phyloP scores from a whole-genome alignment of 352 stramenopile species.

The Halophytophthora polymorphica region DNA sequence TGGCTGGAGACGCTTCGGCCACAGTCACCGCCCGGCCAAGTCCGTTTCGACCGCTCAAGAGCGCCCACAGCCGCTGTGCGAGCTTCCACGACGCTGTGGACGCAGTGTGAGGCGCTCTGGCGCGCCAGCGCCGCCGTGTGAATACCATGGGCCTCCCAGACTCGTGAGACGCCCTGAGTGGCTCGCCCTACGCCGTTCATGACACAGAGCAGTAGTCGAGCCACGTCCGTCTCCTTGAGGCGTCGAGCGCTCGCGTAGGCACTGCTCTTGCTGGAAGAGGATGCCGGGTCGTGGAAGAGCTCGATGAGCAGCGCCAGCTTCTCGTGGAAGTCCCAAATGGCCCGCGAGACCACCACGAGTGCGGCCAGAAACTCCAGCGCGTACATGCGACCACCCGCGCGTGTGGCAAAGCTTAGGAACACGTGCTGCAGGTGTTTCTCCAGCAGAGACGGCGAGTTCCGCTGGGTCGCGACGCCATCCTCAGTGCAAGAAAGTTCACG shows the following conservation, averaged over 20 bases:
- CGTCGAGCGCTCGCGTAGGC: constrained; percentile 11
- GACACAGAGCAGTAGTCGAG: constrained; percentile 48
- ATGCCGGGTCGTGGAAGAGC: constrained; percentile 50
- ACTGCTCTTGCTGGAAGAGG: constrained; percentile 10
- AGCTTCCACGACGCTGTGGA: constrained; percentile 9
- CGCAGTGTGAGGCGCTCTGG: constrained; percentile 20
- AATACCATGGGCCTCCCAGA: constrained; percentile 37
- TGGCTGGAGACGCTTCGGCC: constrained; percentile 16
- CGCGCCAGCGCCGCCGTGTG: constrained; percentile 14
- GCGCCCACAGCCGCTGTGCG: not conserved
- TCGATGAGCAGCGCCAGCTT: constrained; percentile 51
- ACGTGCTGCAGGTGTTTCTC: constrained; percentile 59
- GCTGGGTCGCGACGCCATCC: not conserved
- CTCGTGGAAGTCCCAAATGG: constrained; percentile 60
- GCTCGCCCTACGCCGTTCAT: constrained; percentile 52
- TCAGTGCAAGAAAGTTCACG: not conserved
- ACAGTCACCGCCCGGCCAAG: too few relatives aligned
- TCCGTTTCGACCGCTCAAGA: not conserved
- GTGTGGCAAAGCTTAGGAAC: constrained; percentile 48
- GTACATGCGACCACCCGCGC: constrained; percentile 30
- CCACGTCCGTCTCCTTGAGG: constrained; percentile 57
- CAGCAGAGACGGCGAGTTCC: constrained; percentile 26
- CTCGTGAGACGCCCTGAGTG: constrained; percentile 38
- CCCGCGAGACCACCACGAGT: constrained; percentile 51
- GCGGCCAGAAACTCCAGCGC: constrained; percentile 61